A percentile compares a stretch with the other conserved stretches of the same genome.
phyloP scores from a whole-genome alignment of 176 grass and related monocot species.

The Carex kokanica region DNA sequence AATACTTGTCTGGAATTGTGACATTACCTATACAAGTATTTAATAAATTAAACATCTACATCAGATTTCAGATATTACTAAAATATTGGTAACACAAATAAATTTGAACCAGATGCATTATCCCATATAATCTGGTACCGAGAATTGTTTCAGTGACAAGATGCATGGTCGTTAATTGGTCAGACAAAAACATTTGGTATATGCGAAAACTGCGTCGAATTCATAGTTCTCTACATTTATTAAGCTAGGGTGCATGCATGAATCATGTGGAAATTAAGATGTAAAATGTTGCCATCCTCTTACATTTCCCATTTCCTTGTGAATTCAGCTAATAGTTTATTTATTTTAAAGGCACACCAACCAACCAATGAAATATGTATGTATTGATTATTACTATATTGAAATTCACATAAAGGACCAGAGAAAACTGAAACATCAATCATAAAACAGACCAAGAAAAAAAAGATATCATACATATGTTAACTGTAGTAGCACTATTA shows the following conservation, averaged over 20 bases:
- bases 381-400: neutral
- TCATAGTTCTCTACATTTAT: neutral
- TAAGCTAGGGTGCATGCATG: neutral
- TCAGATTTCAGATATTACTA: no score
- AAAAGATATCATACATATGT: no score
- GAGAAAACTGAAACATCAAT: constrained; percentile 11
- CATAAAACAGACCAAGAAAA: neutral
- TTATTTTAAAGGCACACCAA: neutral
- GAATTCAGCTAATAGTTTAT: neutral
- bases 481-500: no score
- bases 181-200: constrained; percentile 10
- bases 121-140: neutral
- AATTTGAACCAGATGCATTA: no score
- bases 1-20: no score
- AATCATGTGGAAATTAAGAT: neutral
- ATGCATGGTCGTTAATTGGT: constrained; percentile 4
- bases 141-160: neutral
- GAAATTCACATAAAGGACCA: neutral
- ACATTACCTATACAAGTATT: no score
- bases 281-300: neutral
- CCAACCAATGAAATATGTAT: neutral
- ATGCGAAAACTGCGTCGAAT: neutral
- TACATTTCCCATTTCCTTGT: neutral
- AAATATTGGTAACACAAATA: no score
- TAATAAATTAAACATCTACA: no score